Evolutionary conservation across 129 eudicot species (phyloP).

Genomic region (Helichrysum umbraculigerum): DNA sequence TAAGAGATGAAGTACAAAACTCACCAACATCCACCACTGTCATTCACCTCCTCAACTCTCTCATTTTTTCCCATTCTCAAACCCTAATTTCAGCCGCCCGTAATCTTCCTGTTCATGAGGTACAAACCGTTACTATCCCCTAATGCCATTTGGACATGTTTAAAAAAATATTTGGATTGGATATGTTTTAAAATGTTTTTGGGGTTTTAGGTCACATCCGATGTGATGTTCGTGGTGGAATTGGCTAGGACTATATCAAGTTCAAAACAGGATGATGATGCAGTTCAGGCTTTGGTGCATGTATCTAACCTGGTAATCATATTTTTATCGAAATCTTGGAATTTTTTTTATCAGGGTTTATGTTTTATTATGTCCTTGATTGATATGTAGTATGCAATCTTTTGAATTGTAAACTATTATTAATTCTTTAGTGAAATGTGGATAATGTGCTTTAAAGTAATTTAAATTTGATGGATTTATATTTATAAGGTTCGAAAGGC

Average conservation of each 20-base stretch:
- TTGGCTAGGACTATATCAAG: conserved; percentile 43
- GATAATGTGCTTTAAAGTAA: background rate
- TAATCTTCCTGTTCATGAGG: conserved; percentile 75
- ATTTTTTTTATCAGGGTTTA: too few species aligned
- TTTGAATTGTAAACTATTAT: background rate
- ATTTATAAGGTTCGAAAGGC: background rate
- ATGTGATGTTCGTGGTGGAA: conserved; percentile 60
- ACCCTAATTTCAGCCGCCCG: conserved; percentile 53
- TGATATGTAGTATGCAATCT: background rate
- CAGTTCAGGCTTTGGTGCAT: conserved; percentile 36
- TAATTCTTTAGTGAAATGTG: background rate
- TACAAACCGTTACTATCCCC: background rate
- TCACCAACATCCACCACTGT: conserved; percentile 37
- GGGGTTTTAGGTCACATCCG: conserved; percentile 87
- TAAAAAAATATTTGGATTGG: background rate
- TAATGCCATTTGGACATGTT: background rate
- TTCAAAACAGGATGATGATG: conserved; percentile 33
- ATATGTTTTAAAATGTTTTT: background rate
- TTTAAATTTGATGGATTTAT: background rate
- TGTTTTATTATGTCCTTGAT: background rate
- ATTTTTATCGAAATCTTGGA: background rate
- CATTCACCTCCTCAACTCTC: conserved; percentile 48
- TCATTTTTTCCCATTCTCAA: conserved; percentile 59
- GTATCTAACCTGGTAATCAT: conserved; percentile 52
- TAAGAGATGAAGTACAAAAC: conserved; percentile 67